Evolutionary conservation across 1,284 basidiomycete genomes (phyloP), one percentile per base, ranked within the genome.

Genomic region (Ceratobasidium sp.): DNA sequence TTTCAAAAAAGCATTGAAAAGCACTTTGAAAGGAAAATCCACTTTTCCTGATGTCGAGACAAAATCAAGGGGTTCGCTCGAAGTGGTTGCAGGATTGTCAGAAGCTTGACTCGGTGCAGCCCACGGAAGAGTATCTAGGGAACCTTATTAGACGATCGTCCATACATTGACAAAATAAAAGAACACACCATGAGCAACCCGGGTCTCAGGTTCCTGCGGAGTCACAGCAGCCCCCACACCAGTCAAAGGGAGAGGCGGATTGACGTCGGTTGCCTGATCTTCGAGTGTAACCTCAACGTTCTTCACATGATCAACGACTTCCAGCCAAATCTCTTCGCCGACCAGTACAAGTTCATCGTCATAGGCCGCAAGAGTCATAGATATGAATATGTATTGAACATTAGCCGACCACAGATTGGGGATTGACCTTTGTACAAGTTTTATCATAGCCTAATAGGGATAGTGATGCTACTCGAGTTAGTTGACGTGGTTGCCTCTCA

Each of bases 301-400:
- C 37, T 62, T 62, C 16, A 62, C 31, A 3, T n/a, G 19, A 0
- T 5, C 39, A 14, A 46, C 41, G 1, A 46, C 39, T 13, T 62
- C 59, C 22, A 39, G 41, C 59, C 59, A 62, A 14, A 46, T 62
- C 24, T 62, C 59, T 46, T 62, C 59, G 41, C 39, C 27, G 27
- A 62, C 43, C 41, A 46, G 31, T 6, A 62, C 59, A 6, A 27
- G 39, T 24, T n/a, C n/a, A 24, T 62, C 39, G 13, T 24, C 37
- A 29, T 62, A 62, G 2, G 46, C 41, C 19, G 19, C 31, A 13
- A 62, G 37, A 13, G 59, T 27, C 16, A 22, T 62, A 16, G 37
- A 62, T 19, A 62, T 29, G 14, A 24, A 37, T 11, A 62, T 27
- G 16, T 62, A 39, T 4, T 27, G 19, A 24, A 24, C 5, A 13